phyloP scores from a whole-genome alignment of 208 protist genomes.

The Crithidia acanthocephali region DNA sequence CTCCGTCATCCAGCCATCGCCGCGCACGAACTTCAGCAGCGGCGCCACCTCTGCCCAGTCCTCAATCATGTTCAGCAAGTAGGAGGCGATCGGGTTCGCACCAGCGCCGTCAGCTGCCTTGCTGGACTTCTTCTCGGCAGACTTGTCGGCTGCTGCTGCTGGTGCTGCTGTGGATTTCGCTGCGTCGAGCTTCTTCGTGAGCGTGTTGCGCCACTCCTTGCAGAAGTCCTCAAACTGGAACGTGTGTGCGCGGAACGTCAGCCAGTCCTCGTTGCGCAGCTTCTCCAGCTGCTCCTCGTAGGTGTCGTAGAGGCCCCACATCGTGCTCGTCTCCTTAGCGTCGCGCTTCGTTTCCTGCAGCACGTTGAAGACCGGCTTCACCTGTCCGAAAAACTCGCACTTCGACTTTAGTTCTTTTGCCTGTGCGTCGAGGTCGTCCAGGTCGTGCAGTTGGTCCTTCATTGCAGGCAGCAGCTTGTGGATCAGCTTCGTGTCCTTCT shows the following conservation, averaged over 20 bases:
- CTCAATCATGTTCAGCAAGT: constrained; percentile 73
- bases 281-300: constrained; percentile 76
- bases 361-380: constrained; percentile 74
- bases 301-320: constrained; percentile 90
- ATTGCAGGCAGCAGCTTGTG: constrained; percentile 58
- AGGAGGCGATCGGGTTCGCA: constrained; percentile 57
- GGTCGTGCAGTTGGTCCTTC: constrained; percentile 85
- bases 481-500: constrained; percentile 63
- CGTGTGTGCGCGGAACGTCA: constrained; percentile 93
- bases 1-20: constrained; percentile 96
- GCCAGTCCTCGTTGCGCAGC: constrained; percentile 93
- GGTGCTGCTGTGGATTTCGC: neutral
- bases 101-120: neutral
- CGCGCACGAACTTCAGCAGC: constrained; percentile 92
- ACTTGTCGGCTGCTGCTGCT: no score
- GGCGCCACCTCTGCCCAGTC: constrained; percentile 76
- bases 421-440: constrained; percentile 75
- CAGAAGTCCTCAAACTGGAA: constrained; percentile 96
- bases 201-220: constrained; percentile 78
- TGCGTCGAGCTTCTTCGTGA: constrained; percentile 32
- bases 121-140: constrained; percentile 9
- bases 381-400: constrained; percentile 93
- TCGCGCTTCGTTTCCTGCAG: constrained; percentile 69
- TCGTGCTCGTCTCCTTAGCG: constrained; percentile 55
- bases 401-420: constrained; percentile 81